These are phyloP conservation scores for Globisporangium takayamanum DNA, from an alignment of 352 stramenopile species.

Conservation along the genomic window DNA sequence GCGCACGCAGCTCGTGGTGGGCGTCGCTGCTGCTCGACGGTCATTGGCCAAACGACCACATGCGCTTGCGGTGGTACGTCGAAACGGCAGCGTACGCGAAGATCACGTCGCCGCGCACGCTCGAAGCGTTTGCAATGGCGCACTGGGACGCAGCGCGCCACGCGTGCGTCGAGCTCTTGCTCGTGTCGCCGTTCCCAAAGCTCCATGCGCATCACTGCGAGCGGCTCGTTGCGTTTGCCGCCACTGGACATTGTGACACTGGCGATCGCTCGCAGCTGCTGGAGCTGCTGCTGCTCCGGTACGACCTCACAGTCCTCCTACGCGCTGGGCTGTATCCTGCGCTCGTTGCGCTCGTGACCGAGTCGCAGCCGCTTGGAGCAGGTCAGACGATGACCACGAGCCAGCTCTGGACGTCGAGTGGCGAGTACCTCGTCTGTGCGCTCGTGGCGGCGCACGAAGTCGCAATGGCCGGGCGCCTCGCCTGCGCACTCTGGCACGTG, in stretches of 20 bases:
- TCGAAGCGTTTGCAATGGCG: constrained; percentile 32
- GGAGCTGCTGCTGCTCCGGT: constrained; percentile 57
- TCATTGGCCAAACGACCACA: constrained; percentile 25
- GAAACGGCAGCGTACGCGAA: constrained; percentile 27
- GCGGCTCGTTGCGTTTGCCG: constrained; percentile 20
- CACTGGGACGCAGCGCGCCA: constrained; percentile 30
- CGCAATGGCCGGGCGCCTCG: constrained; percentile 41
- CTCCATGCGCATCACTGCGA: constrained; percentile 33
- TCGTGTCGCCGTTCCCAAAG: constrained; percentile 51
- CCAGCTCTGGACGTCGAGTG: constrained; percentile 48
- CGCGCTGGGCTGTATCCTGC: constrained; percentile 32
- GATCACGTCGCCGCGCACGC: constrained; percentile 19
- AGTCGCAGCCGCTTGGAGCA: not conserved
- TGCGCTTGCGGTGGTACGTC: constrained; percentile 52
- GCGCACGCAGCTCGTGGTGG: constrained; percentile 23
- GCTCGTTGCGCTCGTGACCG: constrained; percentile 22
- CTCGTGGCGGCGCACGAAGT: constrained; percentile 43
- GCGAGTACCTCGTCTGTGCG: constrained; percentile 57
- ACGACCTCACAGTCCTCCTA: constrained; percentile 39
- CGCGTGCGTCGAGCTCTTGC: constrained; percentile 38
- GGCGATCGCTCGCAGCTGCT: constrained; percentile 6
- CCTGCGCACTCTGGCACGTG: constrained; percentile 42
- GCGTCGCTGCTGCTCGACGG: constrained; percentile 38
- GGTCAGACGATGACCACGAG: not conserved
- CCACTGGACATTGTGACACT: not conserved